Evolutionary conservation across 768 basidiomycete genomes (phyloP).

Genomic region (Pholiota microspora): DNA sequence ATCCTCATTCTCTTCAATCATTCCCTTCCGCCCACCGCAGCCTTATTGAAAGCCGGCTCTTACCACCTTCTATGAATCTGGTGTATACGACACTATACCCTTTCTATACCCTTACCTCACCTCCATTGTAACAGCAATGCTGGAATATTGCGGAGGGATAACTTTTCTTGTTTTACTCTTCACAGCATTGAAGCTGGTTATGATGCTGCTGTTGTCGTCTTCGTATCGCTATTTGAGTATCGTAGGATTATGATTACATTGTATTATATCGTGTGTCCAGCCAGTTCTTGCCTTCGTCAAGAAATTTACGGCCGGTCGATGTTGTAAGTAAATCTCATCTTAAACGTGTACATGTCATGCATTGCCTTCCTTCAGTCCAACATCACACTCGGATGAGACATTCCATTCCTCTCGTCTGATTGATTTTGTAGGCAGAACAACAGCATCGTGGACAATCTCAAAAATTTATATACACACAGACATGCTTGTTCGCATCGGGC

Average conservation of each 20-base stretch:
- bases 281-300: not conserved
- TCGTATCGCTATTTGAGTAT: not conserved
- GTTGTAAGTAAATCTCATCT: not conserved
- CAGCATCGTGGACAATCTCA: too few species aligned
- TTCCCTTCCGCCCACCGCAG: not conserved
- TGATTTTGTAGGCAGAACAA: not conserved
- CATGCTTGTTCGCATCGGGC: too few species aligned
- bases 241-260: not conserved
- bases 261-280: not conserved
- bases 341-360: not conserved
- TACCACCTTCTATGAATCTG: not conserved
- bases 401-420: not conserved
- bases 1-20: not conserved
- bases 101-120: not conserved
- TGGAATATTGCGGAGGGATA: not conserved
- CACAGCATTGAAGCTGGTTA: not conserved
- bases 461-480: too few species aligned
- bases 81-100: constrained; percentile 2
- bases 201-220: not conserved
- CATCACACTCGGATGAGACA: not conserved
- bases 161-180: not conserved
- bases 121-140: not conserved
- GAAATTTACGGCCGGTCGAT: not conserved
- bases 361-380: not conserved
- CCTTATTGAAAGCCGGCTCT: not conserved